phyloP scores from a whole-genome alignment of 2,329 filamentous ascomycete genomes.

The Parafenestella ontariensis region DNA sequence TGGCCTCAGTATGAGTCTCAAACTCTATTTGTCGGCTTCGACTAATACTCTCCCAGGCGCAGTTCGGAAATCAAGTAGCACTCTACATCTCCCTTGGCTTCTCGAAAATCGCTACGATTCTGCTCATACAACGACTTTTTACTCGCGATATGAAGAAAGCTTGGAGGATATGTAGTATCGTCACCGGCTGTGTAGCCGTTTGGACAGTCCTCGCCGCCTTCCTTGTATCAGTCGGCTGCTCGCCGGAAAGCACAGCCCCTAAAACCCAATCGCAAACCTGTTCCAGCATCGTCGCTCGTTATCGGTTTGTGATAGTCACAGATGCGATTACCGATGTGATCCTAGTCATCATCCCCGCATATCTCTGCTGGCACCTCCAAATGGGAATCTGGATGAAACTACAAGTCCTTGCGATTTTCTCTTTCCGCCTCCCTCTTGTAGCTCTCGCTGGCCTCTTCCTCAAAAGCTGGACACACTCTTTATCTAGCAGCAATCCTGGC shows the following conservation, averaged over 20 bases:
- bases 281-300: constrained; percentile 21
- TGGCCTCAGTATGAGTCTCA: constrained; percentile 25
- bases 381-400: constrained; percentile 34
- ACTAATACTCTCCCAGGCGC: constrained; percentile 10
- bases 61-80: constrained; percentile 27
- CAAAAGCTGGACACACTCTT: constrained; percentile 15
- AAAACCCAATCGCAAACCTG: constrained; percentile 19
- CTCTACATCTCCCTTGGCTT: constrained; percentile 34
- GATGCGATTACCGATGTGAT: constrained; percentile 33
- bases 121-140: constrained; percentile 40
- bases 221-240: constrained; percentile 31
- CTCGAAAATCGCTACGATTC: constrained; percentile 34
- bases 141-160: constrained; percentile 33
- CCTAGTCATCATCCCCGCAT: constrained; percentile 29
- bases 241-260: constrained; percentile 21
- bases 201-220: constrained; percentile 32
- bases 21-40: not conserved
- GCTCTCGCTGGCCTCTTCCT: constrained; percentile 20
- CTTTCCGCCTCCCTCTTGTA: constrained; percentile 28
- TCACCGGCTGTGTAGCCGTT: constrained; percentile 15
- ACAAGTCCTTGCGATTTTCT: constrained; percentile 36
- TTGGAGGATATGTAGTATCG: constrained; percentile 31
- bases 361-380: constrained; percentile 34
- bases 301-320: constrained; percentile 21
- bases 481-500: constrained; percentile 22